Evolutionary conservation across 2,329 filamentous ascomycete species (phyloP).

Genomic region (Lecanicillium sp.): DNA sequence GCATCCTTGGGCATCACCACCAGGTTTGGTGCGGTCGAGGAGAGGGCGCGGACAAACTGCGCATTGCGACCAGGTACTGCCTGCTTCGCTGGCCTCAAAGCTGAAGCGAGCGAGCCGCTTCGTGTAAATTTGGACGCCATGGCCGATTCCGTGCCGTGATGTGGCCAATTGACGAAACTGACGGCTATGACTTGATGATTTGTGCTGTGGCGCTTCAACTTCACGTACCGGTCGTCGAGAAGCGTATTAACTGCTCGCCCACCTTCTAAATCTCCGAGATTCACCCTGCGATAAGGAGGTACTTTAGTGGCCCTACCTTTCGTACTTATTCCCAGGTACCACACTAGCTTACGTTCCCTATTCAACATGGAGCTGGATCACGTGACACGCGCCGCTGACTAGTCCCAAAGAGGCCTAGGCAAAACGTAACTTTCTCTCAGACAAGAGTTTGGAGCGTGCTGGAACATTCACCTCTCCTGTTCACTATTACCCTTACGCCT

Average conservation of each 20-base stretch:
- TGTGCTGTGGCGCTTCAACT: slow-evolving; percentile 14
- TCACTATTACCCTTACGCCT: slow-evolving; percentile 14
- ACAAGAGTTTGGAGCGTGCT: slow-evolving; percentile 7
- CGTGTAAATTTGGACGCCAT: slow-evolving; percentile 56
- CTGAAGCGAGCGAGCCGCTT: slow-evolving; percentile 46
- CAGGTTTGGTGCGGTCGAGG: slow-evolving; percentile 36
- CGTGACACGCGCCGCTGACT: slow-evolving; percentile 7
- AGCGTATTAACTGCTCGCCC: slow-evolving; percentile 3
- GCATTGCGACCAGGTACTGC: slow-evolving; percentile 31
- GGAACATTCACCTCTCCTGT: slow-evolving; percentile 12
- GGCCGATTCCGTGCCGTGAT: slow-evolving; percentile 24
- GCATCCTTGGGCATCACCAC: slow-evolving; percentile 53
- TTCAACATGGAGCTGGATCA: slow-evolving; percentile 7
- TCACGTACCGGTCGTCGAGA: background rate
- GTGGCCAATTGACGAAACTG: slow-evolving; percentile 35
- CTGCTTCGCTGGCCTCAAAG: slow-evolving; percentile 43
- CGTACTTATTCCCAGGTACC: background rate
- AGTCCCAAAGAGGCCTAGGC: slow-evolving; percentile 2
- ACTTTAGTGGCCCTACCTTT: slow-evolving; percentile 7
- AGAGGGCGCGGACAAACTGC: slow-evolving; percentile 39
- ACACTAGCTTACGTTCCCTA: slow-evolving; percentile 10
- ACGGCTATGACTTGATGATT: slow-evolving; percentile 18
- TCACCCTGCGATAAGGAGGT: slow-evolving; percentile 19
- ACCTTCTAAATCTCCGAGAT: slow-evolving; percentile 16
- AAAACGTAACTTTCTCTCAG: slow-evolving; percentile 6